Evolutionary conservation across 2,329 filamentous ascomycete genomes (phyloP).

Genomic region (Aureobasidium leucospermi): DNA sequence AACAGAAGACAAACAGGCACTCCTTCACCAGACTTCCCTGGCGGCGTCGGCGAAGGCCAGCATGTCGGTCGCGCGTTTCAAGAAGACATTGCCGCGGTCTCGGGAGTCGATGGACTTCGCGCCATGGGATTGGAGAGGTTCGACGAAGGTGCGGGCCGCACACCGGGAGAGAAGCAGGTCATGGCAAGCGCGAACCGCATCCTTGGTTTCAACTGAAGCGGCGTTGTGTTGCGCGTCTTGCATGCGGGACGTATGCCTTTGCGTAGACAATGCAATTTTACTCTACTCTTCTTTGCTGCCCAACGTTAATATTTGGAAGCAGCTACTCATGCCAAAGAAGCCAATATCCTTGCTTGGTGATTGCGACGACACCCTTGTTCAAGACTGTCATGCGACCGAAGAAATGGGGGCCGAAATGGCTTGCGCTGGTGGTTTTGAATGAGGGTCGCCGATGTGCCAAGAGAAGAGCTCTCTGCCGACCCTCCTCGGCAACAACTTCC

Average conservation of each 20-base stretch:
- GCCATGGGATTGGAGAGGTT: conserved; percentile 14
- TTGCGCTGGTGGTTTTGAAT: neutral
- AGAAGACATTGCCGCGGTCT: conserved; percentile 28
- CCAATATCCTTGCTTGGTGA: neutral
- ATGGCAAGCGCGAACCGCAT: conserved; percentile 9
- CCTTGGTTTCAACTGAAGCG: conserved; percentile 4
- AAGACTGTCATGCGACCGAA: neutral
- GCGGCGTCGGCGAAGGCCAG: conserved; percentile 53
- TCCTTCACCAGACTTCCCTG: conserved; percentile 38
- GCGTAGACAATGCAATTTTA: neutral
- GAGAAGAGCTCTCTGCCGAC: neutral
- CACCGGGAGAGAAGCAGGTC: conserved; percentile 12
- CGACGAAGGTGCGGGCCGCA: neutral
- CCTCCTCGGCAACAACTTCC: neutral
- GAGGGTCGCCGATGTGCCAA: neutral
- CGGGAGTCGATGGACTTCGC: conserved; percentile 26
- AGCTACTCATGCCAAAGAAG: too few relatives aligned
- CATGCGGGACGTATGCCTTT: neutral
- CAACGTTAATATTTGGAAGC: neutral
- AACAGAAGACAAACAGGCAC: conserved; percentile 16
- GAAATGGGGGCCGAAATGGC: neutral
- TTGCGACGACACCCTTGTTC: neutral
- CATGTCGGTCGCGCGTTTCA: conserved; percentile 31
- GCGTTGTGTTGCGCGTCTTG: neutral
- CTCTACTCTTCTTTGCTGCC: neutral